Conservation (phyloP, 2,329 filamentous ascomycete genomes). For the Bertia moriformis region DNA sequence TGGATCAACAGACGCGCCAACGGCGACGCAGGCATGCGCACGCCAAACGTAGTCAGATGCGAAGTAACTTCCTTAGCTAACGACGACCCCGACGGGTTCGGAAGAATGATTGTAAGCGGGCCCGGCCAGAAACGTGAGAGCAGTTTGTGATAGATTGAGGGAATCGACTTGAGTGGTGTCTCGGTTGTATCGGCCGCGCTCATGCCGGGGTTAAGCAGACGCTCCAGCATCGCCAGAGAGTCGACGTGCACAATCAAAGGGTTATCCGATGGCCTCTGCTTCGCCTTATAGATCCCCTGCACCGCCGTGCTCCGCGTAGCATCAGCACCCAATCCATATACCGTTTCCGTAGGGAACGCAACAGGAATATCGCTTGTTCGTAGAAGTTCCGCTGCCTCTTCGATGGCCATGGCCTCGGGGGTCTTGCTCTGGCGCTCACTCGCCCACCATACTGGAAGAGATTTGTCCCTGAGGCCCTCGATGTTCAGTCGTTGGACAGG, state of each 20-base stretch:
- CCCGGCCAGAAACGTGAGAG: constrained; percentile 51
- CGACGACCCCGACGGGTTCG: constrained; percentile 33
- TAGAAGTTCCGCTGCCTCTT: constrained; percentile 33
- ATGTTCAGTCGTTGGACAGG: constrained; percentile 19
- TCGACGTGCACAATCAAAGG: constrained; percentile 50
- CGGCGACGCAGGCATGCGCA: constrained; percentile 44
- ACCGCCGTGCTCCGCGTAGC: constrained; percentile 45
- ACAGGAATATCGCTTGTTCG: constrained; percentile 38
- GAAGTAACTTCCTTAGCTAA: constrained; percentile 49
- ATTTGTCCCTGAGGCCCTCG: constrained; percentile 13
- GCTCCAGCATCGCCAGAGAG: constrained; percentile 36
- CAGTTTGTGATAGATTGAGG: constrained; percentile 39
- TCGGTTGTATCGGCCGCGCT: constrained; percentile 7
- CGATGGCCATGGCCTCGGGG: constrained; percentile 28
- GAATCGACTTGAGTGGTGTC: constrained; percentile 23
- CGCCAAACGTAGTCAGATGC: constrained; percentile 43
- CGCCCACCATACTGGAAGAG: constrained; percentile 21
- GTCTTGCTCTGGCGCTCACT: constrained; percentile 18
- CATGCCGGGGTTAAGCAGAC: constrained; percentile 23
- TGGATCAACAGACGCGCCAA: constrained; percentile 47
- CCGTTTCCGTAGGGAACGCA: constrained; percentile 54
- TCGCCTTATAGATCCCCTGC: constrained; percentile 46
- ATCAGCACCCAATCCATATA: constrained; percentile 52
- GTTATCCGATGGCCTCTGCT: constrained; percentile 49
- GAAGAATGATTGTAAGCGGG: constrained; percentile 47